Conservation (phyloP, 768 basidiomycete genomes). For the Arthromyces matolae region DNA sequence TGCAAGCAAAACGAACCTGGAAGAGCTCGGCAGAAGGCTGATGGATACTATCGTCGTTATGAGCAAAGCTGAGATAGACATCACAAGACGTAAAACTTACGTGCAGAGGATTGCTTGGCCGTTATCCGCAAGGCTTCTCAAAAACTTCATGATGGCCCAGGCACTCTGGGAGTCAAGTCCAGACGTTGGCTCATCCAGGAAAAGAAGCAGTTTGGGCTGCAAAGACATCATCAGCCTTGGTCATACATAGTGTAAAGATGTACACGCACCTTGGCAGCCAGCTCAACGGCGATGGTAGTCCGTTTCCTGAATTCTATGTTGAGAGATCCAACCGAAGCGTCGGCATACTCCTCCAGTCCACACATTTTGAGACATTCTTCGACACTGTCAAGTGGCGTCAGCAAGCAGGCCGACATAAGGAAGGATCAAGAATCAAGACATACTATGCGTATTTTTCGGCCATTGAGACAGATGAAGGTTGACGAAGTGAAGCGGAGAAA, state of each 20-base stretch:
- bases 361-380: conserved; percentile 58
- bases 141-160: conserved; percentile 76
- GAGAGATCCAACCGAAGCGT: conserved; percentile 61
- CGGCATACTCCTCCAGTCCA: conserved; percentile 56
- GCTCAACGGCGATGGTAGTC: conserved; percentile 55
- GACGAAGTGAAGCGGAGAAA: conserved; percentile 78
- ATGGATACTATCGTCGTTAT: conserved; percentile 18
- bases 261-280: conserved; percentile 69
- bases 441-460: conserved; percentile 80
- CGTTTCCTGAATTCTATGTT: conserved; percentile 50
- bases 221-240: background rate
- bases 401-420: background rate
- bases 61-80: background rate
- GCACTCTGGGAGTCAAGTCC: conserved; percentile 86
- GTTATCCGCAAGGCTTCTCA: conserved; percentile 69
- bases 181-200: conserved; percentile 88
- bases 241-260: background rate
- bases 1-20: conserved; percentile 43
- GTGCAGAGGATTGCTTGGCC: conserved; percentile 94
- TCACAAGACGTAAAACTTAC: conserved; percentile 29
- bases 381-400: conserved; percentile 24
- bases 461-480: conserved; percentile 58
- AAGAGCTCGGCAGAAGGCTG: conserved; percentile 84
- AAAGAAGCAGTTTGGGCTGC: conserved; percentile 74
- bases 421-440: conserved; percentile 24